Conservation (phyloP, 768 basidiomycete species). For the Lentinula aciculospora region DNA sequence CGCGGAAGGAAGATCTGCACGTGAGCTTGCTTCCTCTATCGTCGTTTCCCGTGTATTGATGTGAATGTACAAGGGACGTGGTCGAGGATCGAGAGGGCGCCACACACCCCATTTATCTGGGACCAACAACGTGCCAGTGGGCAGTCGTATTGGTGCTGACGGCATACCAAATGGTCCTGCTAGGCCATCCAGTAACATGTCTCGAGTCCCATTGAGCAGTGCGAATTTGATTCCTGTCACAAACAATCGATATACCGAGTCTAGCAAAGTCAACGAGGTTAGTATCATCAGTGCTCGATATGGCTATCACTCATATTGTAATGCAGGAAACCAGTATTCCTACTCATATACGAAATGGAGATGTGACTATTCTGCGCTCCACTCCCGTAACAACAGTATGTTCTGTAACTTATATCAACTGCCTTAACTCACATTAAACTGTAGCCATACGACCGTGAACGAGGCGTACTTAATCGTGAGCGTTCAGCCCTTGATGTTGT, state of each 20-base stretch:
- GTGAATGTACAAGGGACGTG: conserved; percentile 12
- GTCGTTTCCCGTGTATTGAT: neutral
- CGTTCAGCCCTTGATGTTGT: neutral
- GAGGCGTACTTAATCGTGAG: neutral
- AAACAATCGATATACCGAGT: neutral
- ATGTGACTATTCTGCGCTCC: neutral
- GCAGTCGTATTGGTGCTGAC: conserved; percentile 14
- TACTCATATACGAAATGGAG: neutral
- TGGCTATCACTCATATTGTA: neutral
- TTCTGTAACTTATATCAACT: neutral
- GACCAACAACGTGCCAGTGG: conserved; percentile 2
- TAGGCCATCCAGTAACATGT: conserved; percentile 10
- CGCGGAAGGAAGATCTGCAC: conserved; percentile 1
- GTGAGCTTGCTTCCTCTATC: neutral
- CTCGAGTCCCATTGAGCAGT: conserved; percentile 8
- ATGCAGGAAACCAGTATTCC: neutral
- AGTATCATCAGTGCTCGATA: neutral
- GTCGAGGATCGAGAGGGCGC: conserved; percentile 14
- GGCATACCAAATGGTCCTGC: conserved; percentile 17
- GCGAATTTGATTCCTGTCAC: conserved; percentile 17
- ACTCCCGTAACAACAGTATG: neutral
- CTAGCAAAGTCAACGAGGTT: neutral
- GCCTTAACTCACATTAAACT: neutral
- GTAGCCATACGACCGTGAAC: neutral
- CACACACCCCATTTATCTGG: neutral